Conservation (phyloP, 1,139 yeast species). For the Blastobotrys illinoisensis region DNA sequence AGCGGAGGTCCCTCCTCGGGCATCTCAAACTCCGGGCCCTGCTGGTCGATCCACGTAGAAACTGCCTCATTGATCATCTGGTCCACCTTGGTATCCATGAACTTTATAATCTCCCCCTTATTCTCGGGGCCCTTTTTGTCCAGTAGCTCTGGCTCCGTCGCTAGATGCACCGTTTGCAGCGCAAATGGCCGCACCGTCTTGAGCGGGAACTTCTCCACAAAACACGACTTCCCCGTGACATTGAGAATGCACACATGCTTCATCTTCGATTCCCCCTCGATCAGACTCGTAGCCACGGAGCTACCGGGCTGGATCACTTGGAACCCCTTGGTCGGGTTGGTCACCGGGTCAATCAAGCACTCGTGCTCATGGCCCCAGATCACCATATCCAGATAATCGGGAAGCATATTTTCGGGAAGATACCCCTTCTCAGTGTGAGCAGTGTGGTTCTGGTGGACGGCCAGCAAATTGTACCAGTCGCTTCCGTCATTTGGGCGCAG, state of each 20-base stretch:
- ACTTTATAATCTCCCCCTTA: conserved; percentile 56
- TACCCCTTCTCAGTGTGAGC: conserved; percentile 78
- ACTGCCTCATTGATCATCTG: conserved; percentile 57
- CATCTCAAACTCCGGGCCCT: conserved; percentile 22
- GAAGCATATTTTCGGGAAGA: conserved; percentile 79
- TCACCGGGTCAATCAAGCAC: conserved; percentile 67
- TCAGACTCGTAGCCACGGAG: conserved; percentile 84
- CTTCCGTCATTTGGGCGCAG: conserved; percentile 45
- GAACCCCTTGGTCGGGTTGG: conserved; percentile 64
- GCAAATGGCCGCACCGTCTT: conserved; percentile 79
- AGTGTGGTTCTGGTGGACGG: conserved; percentile 85
- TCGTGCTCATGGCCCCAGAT: conserved; percentile 99
- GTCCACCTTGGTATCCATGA: conserved; percentile 60
- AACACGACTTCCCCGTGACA: conserved; percentile 54
- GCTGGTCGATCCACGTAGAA: conserved; percentile 40
- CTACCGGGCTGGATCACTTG: conserved; percentile 91
- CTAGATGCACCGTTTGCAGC: conserved; percentile 58
- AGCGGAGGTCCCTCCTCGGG: conserved; percentile 43
- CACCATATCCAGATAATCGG: conserved; percentile 71
- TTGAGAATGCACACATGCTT: conserved; percentile 71
- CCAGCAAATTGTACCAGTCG: conserved; percentile 78
- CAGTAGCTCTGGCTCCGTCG: conserved; percentile 33
- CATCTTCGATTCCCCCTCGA: conserved; percentile 75
- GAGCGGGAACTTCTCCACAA: conserved; percentile 59
- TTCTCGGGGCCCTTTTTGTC: conserved; percentile 60